Evolutionary conservation across 2,329 filamentous ascomycete species (phyloP), one percentile per base, ranked within the genome.

Genomic region (Zalaria obscura): DNA sequence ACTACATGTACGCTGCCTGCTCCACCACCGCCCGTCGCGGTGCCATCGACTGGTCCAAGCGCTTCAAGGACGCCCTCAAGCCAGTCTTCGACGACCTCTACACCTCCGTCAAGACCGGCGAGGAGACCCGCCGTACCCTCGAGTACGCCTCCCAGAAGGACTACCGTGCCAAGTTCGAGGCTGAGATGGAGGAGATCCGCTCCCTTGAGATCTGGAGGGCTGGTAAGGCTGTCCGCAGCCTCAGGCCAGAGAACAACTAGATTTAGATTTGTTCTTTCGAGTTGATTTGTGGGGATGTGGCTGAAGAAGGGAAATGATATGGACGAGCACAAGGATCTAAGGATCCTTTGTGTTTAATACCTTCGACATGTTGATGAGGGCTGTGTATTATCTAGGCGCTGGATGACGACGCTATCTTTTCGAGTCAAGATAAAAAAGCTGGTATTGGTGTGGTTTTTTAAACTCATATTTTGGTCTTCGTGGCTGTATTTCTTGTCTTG

Each of bases 1-100:
- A 98, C 76, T 98, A 93, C 87, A 98, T 98, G 91, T 98, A 93
- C 75, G 88, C 89, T 65, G 91, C 91, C 54, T 98, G 91, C 83
- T 96, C 89, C 50, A 98, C 91, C 63, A 98, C 91, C 45, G 91
- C 91, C 61, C 86, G 91, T 62, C 88, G 91, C 63, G 91, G 91
- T 69, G 91, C 91, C 70, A 93, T 98, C 64, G 91, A 98, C 78
- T 98, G 91, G 91, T 89, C 82, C 64, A 80, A 81, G 67, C 76
- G 76, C 64, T 98, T 98, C 86, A 95, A 95, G 83, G 83, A 89
- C 55, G 87, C 83, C 62, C 78, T 98, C 62, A 96, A 96, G 83
- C 91, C 91, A 60, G 83, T 98, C 63, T 98, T 98, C 78, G 89
- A 95, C 72, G 76, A 84, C 60, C 82, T 98, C 47, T 98, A 98